These are phyloP conservation scores for Hydrangea macrophylla DNA, from an alignment of 148 eudicot genomes.

Conservation along the genomic window DNA sequence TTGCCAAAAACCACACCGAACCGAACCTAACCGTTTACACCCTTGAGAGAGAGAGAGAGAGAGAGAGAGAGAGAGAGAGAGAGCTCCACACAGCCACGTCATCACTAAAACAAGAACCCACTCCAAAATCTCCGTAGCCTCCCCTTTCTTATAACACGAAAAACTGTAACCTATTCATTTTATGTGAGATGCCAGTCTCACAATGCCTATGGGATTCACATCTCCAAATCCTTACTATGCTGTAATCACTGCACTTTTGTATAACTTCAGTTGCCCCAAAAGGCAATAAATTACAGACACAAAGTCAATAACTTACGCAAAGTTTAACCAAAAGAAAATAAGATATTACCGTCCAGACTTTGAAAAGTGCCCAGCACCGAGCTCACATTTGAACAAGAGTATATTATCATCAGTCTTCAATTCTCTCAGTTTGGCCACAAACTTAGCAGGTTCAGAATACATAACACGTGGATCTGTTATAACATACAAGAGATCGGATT, in stretches of 20 bases:
- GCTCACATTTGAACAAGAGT: conserved; percentile 76
- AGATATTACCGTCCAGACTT: conserved; percentile 73
- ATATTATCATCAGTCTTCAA: conserved; percentile 65
- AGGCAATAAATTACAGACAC: not conserved
- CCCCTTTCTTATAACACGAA: too few species aligned
- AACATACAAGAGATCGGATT: conserved; percentile 9
- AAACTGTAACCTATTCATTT: not conserved
- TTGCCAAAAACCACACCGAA: too few species aligned
- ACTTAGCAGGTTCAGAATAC: conserved; percentile 91
- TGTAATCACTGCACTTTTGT: not conserved
- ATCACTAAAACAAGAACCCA: too few species aligned
- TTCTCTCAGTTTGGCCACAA: conserved; percentile 82
- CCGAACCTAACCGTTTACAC: too few species aligned
- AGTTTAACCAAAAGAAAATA: not conserved
- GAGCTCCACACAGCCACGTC: too few species aligned
- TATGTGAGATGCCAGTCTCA: not conserved
- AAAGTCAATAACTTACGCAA: not conserved
- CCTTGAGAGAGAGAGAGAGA: too few species aligned
- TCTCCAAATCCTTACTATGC: not conserved
- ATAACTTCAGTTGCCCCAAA: not conserved
- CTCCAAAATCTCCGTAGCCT: too few species aligned
- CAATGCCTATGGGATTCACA: not conserved
- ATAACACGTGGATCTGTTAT: conserved; percentile 68
- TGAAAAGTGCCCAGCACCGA: conserved; percentile 72
- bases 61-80: too few species aligned